Percentiles rank a stretch among this genome's conserved stretches.
Conservation (phyloP, 495 filamentous ascomycete genomes). For the Lentithecium fluviatile region DNA sequence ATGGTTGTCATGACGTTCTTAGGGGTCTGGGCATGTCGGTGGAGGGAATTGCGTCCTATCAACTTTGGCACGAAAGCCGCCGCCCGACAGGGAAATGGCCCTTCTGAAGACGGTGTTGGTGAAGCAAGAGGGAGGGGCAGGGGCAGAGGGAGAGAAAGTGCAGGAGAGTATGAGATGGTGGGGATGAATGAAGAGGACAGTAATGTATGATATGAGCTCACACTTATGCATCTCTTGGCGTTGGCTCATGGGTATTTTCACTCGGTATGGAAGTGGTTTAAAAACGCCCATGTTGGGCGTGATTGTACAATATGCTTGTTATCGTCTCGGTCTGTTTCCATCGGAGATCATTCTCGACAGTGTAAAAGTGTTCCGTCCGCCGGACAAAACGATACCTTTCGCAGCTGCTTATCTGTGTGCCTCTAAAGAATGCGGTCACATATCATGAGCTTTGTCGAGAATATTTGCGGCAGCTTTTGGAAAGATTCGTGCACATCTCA, state of each 20-base stretch:
- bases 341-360: too few relatives aligned
- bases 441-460: too few relatives aligned
- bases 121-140: slow-evolving; percentile 52
- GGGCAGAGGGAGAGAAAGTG: slow-evolving; percentile 58
- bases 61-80: slow-evolving; percentile 67
- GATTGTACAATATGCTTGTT: background rate
- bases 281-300: background rate
- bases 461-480: too few relatives aligned
- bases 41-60: slow-evolving; percentile 85
- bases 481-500: too few relatives aligned
- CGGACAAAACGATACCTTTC: too few relatives aligned
- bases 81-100: slow-evolving; percentile 35
- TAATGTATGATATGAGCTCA: slow-evolving; percentile 26
- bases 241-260: slow-evolving; percentile 7
- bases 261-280: background rate
- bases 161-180: slow-evolving; percentile 81
- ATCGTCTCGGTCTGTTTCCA: too few relatives aligned
- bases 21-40: slow-evolving; percentile 88
- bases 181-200: slow-evolving; percentile 52
- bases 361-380: too few relatives aligned
- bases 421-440: too few relatives aligned
- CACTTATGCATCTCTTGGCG: slow-evolving; percentile 31
- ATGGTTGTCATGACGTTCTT: slow-evolving; percentile 66
- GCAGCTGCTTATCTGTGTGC: too few relatives aligned
- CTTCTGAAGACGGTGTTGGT: slow-evolving; percentile 52